A percentile compares a stretch with the other conserved stretches of the same genome.
phyloP scores from a whole-genome alignment of 192 early-diverging fungal species.

The Backusella australiensis region DNA sequence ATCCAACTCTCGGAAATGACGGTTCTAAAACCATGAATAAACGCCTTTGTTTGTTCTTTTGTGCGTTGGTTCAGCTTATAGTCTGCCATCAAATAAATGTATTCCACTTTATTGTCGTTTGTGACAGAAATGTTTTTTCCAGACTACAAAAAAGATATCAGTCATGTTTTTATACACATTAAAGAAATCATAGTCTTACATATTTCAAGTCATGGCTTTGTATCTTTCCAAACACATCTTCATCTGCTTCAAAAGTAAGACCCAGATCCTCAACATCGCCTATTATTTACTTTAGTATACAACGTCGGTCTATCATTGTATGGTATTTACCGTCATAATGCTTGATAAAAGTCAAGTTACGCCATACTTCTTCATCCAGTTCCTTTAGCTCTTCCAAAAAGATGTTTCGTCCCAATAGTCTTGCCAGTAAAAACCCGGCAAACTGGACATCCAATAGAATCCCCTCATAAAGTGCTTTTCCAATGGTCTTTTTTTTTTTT shows the following conservation, averaged over 20 bases:
- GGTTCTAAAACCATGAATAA: slow-evolving; percentile 65
- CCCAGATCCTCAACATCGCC: slow-evolving; percentile 65
- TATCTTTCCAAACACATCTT: slow-evolving; percentile 53
- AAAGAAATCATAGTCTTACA: slow-evolving; percentile 17
- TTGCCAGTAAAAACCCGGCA: slow-evolving; percentile 57
- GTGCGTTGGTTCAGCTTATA: slow-evolving; percentile 73
- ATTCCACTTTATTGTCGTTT: slow-evolving; percentile 61
- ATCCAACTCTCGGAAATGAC: slow-evolving; percentile 82
- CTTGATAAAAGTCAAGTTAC: slow-evolving; percentile 56
- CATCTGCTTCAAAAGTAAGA: slow-evolving; percentile 57
- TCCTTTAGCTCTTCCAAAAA: slow-evolving; percentile 59
- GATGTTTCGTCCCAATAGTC: slow-evolving; percentile 51
- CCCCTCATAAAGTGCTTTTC: slow-evolving; percentile 63
- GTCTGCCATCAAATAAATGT: slow-evolving; percentile 74
- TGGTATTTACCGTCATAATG: slow-evolving; percentile 47
- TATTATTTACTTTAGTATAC: background rate
- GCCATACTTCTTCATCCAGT: slow-evolving; percentile 51
- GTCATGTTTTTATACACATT: background rate
- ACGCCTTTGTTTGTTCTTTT: slow-evolving; percentile 65
- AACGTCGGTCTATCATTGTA: background rate
- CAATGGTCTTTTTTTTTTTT: slow-evolving; percentile 39
- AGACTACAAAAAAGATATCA: slow-evolving; percentile 24
- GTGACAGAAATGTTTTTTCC: slow-evolving; percentile 60
- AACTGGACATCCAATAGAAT: slow-evolving; percentile 60
- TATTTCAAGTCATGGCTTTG: slow-evolving; percentile 37